Evolutionary conservation across 169 alveolate genomes (phyloP).

Genomic region (Plasmodium reichenowi): DNA sequence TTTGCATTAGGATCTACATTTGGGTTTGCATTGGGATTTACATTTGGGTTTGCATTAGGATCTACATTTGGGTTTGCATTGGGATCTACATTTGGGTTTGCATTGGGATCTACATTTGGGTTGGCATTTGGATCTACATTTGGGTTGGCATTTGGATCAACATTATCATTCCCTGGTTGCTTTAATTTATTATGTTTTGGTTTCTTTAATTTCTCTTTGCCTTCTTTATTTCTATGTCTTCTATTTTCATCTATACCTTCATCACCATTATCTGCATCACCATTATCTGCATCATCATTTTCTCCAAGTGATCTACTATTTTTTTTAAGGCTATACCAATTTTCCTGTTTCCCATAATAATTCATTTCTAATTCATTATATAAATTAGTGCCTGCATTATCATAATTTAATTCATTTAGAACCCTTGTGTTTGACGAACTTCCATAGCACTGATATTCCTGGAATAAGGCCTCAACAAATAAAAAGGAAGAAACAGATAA

Average conservation of each 20-base stretch:
- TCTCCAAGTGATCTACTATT: slow-evolving; percentile 43
- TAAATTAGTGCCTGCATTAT: slow-evolving; percentile 11
- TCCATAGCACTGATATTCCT: slow-evolving; percentile 18
- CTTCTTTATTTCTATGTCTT: neutral
- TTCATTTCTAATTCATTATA: slow-evolving; percentile 15
- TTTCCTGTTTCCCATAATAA: slow-evolving; percentile 1
- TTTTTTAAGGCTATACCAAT: neutral
- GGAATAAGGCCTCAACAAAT: slow-evolving; percentile 22
- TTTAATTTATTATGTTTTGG: neutral
- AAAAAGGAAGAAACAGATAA: slow-evolving; percentile 40
- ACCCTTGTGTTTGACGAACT: slow-evolving; percentile 3
- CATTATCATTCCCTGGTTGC: neutral
- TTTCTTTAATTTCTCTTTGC: neutral
- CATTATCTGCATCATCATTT: neutral
- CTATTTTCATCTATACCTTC: neutral
- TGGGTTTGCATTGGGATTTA: neutral
- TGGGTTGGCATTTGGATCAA: neutral
- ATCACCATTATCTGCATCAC: neutral
- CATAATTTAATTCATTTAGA: slow-evolving; percentile 36
- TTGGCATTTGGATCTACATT: neutral
- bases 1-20: neutral
- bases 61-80: neutral
- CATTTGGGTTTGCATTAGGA: neutral
- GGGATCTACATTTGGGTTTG: neutral
- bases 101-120: neutral